Conservation (phyloP, 768 basidiomycete species). For the Naganishia kalamii region DNA sequence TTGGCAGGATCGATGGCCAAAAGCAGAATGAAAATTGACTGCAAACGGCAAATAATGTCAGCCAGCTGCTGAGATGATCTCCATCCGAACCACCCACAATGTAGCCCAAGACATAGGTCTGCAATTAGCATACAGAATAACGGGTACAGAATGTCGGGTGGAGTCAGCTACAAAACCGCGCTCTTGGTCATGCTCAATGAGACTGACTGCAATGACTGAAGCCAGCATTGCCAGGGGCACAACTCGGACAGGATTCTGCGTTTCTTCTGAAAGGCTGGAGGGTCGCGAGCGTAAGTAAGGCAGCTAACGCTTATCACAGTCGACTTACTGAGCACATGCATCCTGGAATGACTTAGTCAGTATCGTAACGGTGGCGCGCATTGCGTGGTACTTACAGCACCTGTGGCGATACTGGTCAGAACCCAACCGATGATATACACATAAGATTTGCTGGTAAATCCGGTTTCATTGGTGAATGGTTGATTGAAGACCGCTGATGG, state of each 20-base stretch:
- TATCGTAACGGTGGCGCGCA: too few species aligned
- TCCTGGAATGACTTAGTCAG: constrained; percentile 42
- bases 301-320: not conserved
- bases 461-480: constrained; percentile 34
- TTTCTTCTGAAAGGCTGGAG: constrained; percentile 46
- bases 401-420: constrained; percentile 46
- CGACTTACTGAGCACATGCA: constrained; percentile 46
- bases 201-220: constrained; percentile 33
- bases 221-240: constrained; percentile 48
- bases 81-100: constrained; percentile 32
- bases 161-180: not conserved
- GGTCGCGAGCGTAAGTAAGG: not conserved
- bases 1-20: constrained; percentile 32
- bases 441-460: constrained; percentile 39
- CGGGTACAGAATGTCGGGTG: not conserved
- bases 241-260: constrained; percentile 45
- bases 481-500: constrained; percentile 8
- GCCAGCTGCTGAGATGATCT: not conserved
- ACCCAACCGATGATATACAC: constrained; percentile 48
- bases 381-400: constrained; percentile 26
- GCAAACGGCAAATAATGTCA: not conserved
- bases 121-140: not conserved
- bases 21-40: constrained; percentile 45
- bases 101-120: constrained; percentile 47
- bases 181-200: constrained; percentile 14